Conservation (phyloP, 352 stramenopile species). For the Globisporangium heterothallicum region DNA sequence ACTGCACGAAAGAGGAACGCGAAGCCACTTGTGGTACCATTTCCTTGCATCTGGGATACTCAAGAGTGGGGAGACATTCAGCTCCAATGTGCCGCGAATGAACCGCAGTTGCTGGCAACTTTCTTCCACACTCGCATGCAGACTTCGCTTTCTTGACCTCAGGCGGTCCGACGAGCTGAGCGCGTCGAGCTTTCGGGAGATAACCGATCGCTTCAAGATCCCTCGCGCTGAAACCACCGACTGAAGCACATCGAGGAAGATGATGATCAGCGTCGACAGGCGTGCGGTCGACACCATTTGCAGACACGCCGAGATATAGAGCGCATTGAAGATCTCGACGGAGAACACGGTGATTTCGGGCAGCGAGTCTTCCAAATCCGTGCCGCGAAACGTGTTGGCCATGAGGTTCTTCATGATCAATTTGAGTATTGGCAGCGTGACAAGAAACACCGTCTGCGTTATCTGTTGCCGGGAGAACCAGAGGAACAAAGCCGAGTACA, state of each 20-base stretch:
- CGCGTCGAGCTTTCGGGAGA: background rate
- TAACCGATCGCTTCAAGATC: constrained; percentile 1
- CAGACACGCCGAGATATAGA: constrained; percentile 36
- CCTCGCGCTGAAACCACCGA: background rate
- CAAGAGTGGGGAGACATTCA: no score
- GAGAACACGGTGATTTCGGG: constrained; percentile 36
- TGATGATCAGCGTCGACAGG: background rate
- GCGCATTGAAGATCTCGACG: constrained; percentile 34
- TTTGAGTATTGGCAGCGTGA: constrained; percentile 14
- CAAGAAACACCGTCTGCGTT: constrained; percentile 10
- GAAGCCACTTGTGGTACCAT: no score
- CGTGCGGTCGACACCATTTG: constrained; percentile 5
- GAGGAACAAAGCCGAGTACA: constrained; percentile 18
- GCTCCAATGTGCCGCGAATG: background rate
- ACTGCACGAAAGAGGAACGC: no score
- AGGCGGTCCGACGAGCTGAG: no score
- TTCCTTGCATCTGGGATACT: no score
- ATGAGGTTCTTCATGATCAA: constrained; percentile 24
- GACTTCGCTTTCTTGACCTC: background rate
- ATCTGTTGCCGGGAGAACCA: constrained; percentile 3
- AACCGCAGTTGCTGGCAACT: constrained; percentile 2
- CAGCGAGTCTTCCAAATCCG: constrained; percentile 26
- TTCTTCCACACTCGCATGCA: background rate
- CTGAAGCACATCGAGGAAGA: background rate
- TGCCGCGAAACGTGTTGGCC: constrained; percentile 11